Evolutionary conservation across 2,329 filamentous ascomycete genomes (phyloP).

Genomic region (Cercospora beticola): DNA sequence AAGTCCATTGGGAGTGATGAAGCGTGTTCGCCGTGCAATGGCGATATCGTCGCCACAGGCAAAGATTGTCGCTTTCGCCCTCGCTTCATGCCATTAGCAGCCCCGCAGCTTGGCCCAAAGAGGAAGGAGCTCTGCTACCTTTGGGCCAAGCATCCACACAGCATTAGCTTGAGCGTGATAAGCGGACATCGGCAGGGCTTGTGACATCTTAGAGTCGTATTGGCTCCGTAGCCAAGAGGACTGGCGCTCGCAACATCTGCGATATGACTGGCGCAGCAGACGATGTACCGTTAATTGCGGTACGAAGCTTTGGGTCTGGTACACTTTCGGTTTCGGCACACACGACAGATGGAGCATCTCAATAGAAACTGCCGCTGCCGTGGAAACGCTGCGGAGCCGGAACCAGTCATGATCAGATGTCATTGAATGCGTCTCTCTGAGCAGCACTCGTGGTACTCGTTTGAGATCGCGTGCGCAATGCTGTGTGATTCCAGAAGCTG

Average conservation of each 20-base stretch:
- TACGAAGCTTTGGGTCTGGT: background rate
- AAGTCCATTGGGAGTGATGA: background rate
- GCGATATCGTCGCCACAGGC: background rate
- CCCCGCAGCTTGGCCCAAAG: background rate
- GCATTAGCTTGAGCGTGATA: conserved; percentile 9
- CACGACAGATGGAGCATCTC: background rate
- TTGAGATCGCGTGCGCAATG: background rate
- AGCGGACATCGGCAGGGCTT: conserved; percentile 10
- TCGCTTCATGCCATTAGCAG: background rate
- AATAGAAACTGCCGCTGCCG: background rate
- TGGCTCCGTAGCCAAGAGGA: conserved; percentile 6
- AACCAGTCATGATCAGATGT: background rate
- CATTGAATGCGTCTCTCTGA: background rate
- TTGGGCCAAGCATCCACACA: background rate
- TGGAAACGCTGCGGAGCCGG: background rate
- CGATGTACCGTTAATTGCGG: background rate
- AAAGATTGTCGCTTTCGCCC: background rate
- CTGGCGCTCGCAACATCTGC: background rate
- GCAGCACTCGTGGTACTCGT: background rate
- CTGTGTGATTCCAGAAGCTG: background rate
- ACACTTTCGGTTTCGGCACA: background rate
- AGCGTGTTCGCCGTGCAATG: background rate
- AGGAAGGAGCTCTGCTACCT: conserved; percentile 2
- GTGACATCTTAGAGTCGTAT: conserved; percentile 11
- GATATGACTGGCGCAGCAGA: background rate